Evolutionary conservation across 2,329 filamentous ascomycete genomes (phyloP).

Genomic region (Epichloe hybrida): DNA sequence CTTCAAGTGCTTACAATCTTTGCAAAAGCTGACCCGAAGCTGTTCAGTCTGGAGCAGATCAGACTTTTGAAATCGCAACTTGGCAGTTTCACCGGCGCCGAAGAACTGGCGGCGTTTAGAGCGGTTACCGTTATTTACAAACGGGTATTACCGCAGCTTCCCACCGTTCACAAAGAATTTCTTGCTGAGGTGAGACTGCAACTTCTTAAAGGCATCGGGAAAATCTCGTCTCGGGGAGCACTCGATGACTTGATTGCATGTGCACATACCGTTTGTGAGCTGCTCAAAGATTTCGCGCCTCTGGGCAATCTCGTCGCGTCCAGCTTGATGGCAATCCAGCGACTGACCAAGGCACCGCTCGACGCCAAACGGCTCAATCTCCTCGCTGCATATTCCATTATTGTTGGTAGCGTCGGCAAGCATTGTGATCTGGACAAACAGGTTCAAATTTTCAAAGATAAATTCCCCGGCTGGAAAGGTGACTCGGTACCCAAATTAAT

Average conservation of each 20-base stretch:
- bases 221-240: constrained; percentile 51
- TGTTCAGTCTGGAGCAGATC: constrained; percentile 83
- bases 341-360: constrained; percentile 29
- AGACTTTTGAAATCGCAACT: constrained; percentile 79
- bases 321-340: constrained; percentile 46
- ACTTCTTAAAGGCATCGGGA: constrained; percentile 59
- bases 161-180: constrained; percentile 64
- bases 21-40: constrained; percentile 70
- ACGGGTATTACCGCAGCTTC: constrained; percentile 71
- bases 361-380: constrained; percentile 39
- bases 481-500: constrained; percentile 67
- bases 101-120: constrained; percentile 70
- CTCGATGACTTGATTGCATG: constrained; percentile 89
- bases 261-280: constrained; percentile 72
- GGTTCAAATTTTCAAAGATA: constrained; percentile 47
- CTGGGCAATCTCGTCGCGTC: constrained; percentile 61
- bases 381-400: constrained; percentile 58
- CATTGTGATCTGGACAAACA: constrained; percentile 75
- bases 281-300: constrained; percentile 58
- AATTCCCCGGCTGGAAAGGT: constrained; percentile 53
- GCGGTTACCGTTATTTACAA: constrained; percentile 85
- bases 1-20: constrained; percentile 82
- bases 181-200: constrained; percentile 62
- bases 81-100: constrained; percentile 57
- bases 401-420: constrained; percentile 81